Evolutionary conservation across 345 rosid species (phyloP).

Genomic region (Gossypium stocksii): DNA sequence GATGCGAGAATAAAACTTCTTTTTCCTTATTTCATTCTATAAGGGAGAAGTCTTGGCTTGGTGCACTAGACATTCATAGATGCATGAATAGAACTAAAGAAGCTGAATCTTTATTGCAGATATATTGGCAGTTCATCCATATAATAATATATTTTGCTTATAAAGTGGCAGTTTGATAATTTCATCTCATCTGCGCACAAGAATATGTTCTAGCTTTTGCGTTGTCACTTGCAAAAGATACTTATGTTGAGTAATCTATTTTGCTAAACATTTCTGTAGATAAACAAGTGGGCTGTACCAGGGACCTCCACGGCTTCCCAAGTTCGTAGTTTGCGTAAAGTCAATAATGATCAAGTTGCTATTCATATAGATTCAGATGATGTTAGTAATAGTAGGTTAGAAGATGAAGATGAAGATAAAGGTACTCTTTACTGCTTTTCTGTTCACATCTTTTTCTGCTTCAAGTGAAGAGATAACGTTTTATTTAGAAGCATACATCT

Average conservation of each 20-base stretch:
- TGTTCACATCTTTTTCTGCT: not conserved
- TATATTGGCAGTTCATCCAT: not conserved
- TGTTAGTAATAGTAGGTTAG: slow-evolving; percentile 43
- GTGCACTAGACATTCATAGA: not conserved
- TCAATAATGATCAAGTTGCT: slow-evolving; percentile 83
- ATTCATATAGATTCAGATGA: slow-evolving; percentile 67
- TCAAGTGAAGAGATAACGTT: not conserved
- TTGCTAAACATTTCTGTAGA: slow-evolving; percentile 35
- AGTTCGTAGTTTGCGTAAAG: slow-evolving; percentile 84
- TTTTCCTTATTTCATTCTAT: not conserved
- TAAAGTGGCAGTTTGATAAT: not conserved
- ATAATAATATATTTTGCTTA: not conserved
- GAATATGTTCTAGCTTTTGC: not conserved
- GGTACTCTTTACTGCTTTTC: slow-evolving; percentile 31
- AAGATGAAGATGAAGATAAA: slow-evolving; percentile 92
- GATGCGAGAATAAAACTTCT: not conserved
- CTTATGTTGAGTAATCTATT: not conserved
- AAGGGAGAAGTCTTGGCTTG: slow-evolving; percentile 1
- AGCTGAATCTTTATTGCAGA: not conserved
- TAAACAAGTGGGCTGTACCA: slow-evolving; percentile 62
- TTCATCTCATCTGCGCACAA: not conserved
- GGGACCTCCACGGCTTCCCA: slow-evolving; percentile 61
- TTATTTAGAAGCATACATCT: not conserved
- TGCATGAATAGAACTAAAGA: not conserved
- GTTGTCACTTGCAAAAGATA: not conserved